Evolutionary conservation across 305 asterid genomes (phyloP).

Genomic region (Fraxinus sp.): DNA sequence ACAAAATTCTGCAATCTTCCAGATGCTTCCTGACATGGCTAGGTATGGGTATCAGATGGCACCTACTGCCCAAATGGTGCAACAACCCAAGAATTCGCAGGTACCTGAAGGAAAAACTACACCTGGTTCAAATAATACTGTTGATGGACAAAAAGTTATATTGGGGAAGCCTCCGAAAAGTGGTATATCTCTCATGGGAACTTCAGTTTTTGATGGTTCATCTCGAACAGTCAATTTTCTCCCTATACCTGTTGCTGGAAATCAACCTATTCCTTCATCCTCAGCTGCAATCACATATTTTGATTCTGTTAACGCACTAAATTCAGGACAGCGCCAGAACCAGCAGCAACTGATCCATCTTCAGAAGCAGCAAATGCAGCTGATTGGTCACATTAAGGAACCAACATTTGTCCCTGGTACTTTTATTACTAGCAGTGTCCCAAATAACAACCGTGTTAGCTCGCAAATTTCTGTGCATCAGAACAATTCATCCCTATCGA

Average conservation of each 20-base stretch:
- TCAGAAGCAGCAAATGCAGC: conserved; percentile 40
- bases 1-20: conserved; percentile 36
- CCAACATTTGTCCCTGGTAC: conserved; percentile 24
- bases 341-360: conserved; percentile 34
- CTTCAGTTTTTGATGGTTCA: conserved; percentile 32
- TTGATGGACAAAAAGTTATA: neutral
- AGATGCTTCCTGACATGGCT: conserved; percentile 42
- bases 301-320: conserved; percentile 15
- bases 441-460: conserved; percentile 14
- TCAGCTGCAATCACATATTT: conserved; percentile 9
- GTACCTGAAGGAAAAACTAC: conserved; percentile 28
- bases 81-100: conserved; percentile 31
- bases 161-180: conserved; percentile 19
- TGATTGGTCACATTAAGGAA: conserved; percentile 28
- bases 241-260: conserved; percentile 23
- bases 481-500: conserved; percentile 18
- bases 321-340: conserved; percentile 28
- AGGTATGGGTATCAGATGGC: conserved; percentile 32
- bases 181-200: conserved; percentile 25
- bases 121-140: neutral
- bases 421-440: conserved; percentile 16
- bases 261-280: conserved; percentile 30
- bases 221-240: conserved; percentile 27
- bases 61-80: conserved; percentile 6
- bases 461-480: conserved; percentile 16